phyloP scores from a whole-genome alignment of 2,329 filamentous ascomycete species.

The Aspergillus puulaauensis region DNA sequence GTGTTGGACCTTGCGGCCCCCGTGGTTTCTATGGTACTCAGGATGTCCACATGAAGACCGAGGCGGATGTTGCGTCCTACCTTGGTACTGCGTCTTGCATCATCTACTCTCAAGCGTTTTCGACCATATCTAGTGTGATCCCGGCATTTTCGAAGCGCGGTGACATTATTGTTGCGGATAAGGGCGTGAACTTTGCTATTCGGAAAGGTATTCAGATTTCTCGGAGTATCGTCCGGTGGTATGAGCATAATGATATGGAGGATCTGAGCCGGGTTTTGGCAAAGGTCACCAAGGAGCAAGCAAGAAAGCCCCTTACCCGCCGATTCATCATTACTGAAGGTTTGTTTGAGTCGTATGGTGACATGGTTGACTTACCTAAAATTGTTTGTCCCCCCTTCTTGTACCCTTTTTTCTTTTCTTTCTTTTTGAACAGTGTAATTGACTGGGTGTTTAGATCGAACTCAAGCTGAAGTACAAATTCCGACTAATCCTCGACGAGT shows the following conservation, averaged over 20 bases:
- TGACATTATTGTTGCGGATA: conserved; percentile 94
- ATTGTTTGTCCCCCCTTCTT: conserved; percentile 58
- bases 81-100: conserved; percentile 87
- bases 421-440: background rate
- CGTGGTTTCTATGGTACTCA: conserved; percentile 98
- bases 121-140: conserved; percentile 94
- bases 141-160: conserved; percentile 96
- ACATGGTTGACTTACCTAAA: conserved; percentile 79
- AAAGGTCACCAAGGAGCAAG: conserved; percentile 83
- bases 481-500: conserved; percentile 94
- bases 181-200: conserved; percentile 88
- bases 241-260: conserved; percentile 92
- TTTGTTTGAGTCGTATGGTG: conserved; percentile 86
- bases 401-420: background rate
- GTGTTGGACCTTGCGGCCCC: conserved; percentile 93
- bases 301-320: conserved; percentile 82
- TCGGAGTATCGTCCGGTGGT: conserved; percentile 88
- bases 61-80: conserved; percentile 88
- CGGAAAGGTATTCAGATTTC: conserved; percentile 93
- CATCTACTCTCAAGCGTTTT: conserved; percentile 94
- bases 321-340: conserved; percentile 96
- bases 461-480: conserved; percentile 97
- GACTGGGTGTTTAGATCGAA: conserved; percentile 61
- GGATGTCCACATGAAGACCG: conserved; percentile 96
- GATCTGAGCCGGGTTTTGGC: conserved; percentile 84